Evolutionary conservation across 1,284 basidiomycete species (phyloP).

Genomic region (Puccinia brachypodii): DNA sequence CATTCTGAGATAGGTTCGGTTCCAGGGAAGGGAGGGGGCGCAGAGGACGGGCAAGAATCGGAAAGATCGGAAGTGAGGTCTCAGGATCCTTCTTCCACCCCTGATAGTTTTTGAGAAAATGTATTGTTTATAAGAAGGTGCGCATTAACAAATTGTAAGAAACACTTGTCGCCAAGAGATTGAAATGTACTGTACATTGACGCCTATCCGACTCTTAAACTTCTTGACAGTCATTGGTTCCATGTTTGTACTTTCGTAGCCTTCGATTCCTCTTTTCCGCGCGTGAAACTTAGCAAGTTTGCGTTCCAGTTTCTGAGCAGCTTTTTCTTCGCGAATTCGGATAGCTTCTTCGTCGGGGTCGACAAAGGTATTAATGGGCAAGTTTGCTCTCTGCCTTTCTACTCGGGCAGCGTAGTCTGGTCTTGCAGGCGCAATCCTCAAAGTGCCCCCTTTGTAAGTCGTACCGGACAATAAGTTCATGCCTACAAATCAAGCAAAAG

Average conservation of each 20-base stretch:
- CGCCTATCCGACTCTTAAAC: slow-evolving; percentile 34
- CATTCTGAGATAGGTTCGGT: background rate
- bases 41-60: slow-evolving; percentile 40
- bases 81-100: slow-evolving; percentile 49
- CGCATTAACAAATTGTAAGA: background rate
- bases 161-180: background rate
- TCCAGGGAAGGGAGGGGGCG: slow-evolving; percentile 25
- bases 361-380: slow-evolving; percentile 5
- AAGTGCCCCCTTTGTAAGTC: slow-evolving; percentile 76
- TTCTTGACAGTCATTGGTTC: slow-evolving; percentile 47
- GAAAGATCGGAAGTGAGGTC: slow-evolving; percentile 48
- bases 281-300: slow-evolving; percentile 7
- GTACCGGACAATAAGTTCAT: slow-evolving; percentile 72
- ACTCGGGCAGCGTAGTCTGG: slow-evolving; percentile 69
- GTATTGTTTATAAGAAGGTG: background rate
- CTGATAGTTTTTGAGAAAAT: background rate
- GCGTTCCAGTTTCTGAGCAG: slow-evolving; percentile 4
- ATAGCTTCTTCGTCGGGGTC: slow-evolving; percentile 25
- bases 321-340: slow-evolving; percentile 20
- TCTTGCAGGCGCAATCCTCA: slow-evolving; percentile 75
- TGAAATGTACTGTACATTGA: slow-evolving; percentile 25
- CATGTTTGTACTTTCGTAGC: slow-evolving; percentile 41
- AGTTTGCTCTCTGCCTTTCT: slow-evolving; percentile 53
- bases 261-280: slow-evolving; percentile 37
- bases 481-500: slow-evolving; percentile 60